phyloP scores from a whole-genome alignment of 23 red algal species.

The Gracilariopsis chorda region DNA sequence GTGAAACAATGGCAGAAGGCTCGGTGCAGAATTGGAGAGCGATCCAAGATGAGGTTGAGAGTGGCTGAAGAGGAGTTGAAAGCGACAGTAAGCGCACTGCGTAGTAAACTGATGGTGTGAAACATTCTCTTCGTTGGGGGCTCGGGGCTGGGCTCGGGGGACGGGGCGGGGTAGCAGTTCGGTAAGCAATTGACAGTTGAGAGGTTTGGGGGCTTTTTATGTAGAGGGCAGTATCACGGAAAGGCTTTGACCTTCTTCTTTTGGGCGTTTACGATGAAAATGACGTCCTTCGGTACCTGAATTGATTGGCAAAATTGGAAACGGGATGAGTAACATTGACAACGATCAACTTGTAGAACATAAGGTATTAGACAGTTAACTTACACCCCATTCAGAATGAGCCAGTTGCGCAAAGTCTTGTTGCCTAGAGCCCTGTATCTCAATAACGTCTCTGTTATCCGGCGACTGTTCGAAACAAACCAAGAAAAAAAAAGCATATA shows the following conservation, averaged over 20 bases:
- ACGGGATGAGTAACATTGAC: no score
- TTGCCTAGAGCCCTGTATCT: slow-evolving; percentile 71
- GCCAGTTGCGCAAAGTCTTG: slow-evolving; percentile 63
- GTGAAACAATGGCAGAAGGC: neutral
- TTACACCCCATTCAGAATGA: slow-evolving; percentile 52
- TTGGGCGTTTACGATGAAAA: slow-evolving; percentile 68
- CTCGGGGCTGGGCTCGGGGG: no score
- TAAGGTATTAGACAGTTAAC: neutral
- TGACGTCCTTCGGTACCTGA: slow-evolving; percentile 57
- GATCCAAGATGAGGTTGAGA: neutral
- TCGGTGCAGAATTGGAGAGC: neutral
- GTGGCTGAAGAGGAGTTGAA: neutral
- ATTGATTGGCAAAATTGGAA: no score
- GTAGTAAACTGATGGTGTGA: neutral
- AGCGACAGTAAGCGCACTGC: neutral
- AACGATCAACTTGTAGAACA: no score
- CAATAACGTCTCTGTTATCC: slow-evolving; percentile 75
- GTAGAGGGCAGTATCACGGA: slow-evolving; percentile 5
- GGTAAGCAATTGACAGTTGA: no score
- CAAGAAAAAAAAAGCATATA: neutral
- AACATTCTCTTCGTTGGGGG: no score
- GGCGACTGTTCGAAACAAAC: slow-evolving; percentile 25
- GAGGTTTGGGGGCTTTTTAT: neutral
- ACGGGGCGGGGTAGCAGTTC: no score
- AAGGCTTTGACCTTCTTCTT: slow-evolving; percentile 73